Conservation (phyloP, 2,329 filamentous ascomycete genomes). For the Fusarium austroafricanum region DNA sequence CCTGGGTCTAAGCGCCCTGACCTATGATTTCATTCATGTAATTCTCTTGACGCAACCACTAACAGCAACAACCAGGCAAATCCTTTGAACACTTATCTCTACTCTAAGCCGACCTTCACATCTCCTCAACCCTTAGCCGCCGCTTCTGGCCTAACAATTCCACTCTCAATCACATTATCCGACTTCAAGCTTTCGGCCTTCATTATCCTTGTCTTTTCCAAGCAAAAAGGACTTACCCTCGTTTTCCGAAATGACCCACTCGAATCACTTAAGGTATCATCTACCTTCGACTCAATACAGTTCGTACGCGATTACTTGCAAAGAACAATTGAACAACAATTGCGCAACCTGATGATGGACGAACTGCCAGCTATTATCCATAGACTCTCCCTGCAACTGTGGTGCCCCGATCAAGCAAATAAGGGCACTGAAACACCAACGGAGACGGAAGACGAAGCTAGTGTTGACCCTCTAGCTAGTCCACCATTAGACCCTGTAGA, state of each 20-base stretch:
- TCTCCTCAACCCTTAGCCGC: slow-evolving; percentile 93
- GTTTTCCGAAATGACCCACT: slow-evolving; percentile 98
- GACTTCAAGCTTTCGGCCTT: slow-evolving; percentile 97
- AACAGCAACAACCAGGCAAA: slow-evolving; percentile 76
- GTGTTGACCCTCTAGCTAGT: slow-evolving; percentile 83
- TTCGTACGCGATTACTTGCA: slow-evolving; percentile 98
- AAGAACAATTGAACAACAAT: slow-evolving; percentile 92
- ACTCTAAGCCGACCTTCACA: slow-evolving; percentile 90
- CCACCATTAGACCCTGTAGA: slow-evolving; percentile 87
- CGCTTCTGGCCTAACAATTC: slow-evolving; percentile 91
- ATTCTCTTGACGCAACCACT: slow-evolving; percentile 51
- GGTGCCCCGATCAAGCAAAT: slow-evolving; percentile 82
- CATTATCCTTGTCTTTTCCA: slow-evolving; percentile 97
- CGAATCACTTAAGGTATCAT: slow-evolving; percentile 97
- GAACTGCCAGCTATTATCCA: slow-evolving; percentile 97
- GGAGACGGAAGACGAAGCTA: slow-evolving; percentile 66
- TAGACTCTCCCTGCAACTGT: slow-evolving; percentile 85
- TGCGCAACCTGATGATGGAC: slow-evolving; percentile 96
- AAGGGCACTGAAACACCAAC: slow-evolving; percentile 62
- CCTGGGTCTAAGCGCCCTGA: slow-evolving; percentile 21
- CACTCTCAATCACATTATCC: slow-evolving; percentile 95
- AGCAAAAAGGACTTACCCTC: slow-evolving; percentile 94
- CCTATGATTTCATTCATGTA: slow-evolving; percentile 39
- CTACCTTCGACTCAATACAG: slow-evolving; percentile 98
- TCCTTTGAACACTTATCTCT: slow-evolving; percentile 94